These are phyloP conservation scores for Isoetes engelmannii DNA, from an alignment of 83 land plant species.

Conservation along the genomic window DNA sequence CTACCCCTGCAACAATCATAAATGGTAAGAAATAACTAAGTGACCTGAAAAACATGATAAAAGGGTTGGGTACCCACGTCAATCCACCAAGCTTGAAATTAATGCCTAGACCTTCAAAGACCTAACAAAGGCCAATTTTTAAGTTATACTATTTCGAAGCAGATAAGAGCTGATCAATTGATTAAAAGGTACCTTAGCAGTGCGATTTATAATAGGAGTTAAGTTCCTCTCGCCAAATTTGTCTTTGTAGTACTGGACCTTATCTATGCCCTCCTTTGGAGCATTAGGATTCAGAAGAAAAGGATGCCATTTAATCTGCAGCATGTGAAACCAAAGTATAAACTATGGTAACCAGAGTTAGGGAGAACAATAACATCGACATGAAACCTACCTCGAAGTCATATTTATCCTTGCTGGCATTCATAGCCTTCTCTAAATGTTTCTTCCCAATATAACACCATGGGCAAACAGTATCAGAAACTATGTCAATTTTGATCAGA, in stretches of 20 bases:
- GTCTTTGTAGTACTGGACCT: slow-evolving; percentile 46
- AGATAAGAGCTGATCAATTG: too few species aligned
- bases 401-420: slow-evolving; percentile 45
- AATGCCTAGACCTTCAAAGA: slow-evolving; percentile 50
- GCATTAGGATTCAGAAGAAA: slow-evolving; percentile 69
- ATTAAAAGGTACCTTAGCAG: slow-evolving; percentile 64
- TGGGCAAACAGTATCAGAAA: slow-evolving; percentile 81
- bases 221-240: slow-evolving; percentile 51
- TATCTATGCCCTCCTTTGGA: slow-evolving; percentile 65
- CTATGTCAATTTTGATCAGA: slow-evolving; percentile 60
- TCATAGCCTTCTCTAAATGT: slow-evolving; percentile 69
- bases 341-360: too few species aligned
- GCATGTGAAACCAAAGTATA: too few species aligned
- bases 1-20: slow-evolving; percentile 86
- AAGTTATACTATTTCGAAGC: too few species aligned
- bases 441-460: slow-evolving; percentile 92
- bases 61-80: too few species aligned
- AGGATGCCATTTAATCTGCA: slow-evolving; percentile 76
- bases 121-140: slow-evolving; percentile 44
- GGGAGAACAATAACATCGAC: too few species aligned
- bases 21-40: too few species aligned
- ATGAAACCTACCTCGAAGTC: slow-evolving; percentile 85
- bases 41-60: too few species aligned
- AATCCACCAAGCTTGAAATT: slow-evolving; percentile 50
- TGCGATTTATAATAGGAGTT: slow-evolving; percentile 33